phyloP scores from a whole-genome alignment of 1,284 basidiomycete species.

The Sanghuangporus sanghuang region DNA sequence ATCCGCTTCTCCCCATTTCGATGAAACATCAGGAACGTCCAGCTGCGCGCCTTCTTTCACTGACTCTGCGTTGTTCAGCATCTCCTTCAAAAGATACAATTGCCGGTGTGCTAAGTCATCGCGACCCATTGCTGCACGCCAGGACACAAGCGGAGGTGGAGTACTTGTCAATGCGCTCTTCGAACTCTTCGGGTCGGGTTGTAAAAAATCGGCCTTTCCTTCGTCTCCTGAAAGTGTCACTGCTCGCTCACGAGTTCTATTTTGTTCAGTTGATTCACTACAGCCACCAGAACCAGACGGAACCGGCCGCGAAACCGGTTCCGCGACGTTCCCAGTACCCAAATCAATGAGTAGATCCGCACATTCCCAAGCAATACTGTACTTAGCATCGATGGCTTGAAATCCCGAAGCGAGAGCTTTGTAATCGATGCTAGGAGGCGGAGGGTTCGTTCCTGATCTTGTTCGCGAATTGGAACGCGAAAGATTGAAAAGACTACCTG shows the following conservation, averaged over 20 bases:
- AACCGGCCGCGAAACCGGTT: background rate
- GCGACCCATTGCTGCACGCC: constrained; percentile 31
- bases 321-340: constrained; percentile 20
- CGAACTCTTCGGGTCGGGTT: constrained; percentile 17
- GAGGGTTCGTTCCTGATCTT: constrained; percentile 15
- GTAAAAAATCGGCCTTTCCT: constrained; percentile 16
- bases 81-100: constrained; percentile 43
- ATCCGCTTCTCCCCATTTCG: constrained; percentile 60
- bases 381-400: constrained; percentile 31
- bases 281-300: background rate
- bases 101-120: constrained; percentile 36
- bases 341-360: constrained; percentile 43
- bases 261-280: background rate
- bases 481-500: constrained; percentile 10
- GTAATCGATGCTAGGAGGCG: constrained; percentile 14
- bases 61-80: constrained; percentile 41
- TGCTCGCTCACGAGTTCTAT: constrained; percentile 20
- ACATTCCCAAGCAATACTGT: constrained; percentile 43
- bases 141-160: constrained; percentile 17
- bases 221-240: constrained; percentile 22
- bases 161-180: constrained; percentile 19
- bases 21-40: constrained; percentile 19
- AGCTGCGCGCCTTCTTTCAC: constrained; percentile 17
- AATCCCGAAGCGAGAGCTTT: constrained; percentile 13
- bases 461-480: constrained; percentile 15